These are phyloP conservation scores for Aspergillus nomiae DNA, from an alignment of 2,329 filamentous ascomycete species.

Conservation along the genomic window DNA sequence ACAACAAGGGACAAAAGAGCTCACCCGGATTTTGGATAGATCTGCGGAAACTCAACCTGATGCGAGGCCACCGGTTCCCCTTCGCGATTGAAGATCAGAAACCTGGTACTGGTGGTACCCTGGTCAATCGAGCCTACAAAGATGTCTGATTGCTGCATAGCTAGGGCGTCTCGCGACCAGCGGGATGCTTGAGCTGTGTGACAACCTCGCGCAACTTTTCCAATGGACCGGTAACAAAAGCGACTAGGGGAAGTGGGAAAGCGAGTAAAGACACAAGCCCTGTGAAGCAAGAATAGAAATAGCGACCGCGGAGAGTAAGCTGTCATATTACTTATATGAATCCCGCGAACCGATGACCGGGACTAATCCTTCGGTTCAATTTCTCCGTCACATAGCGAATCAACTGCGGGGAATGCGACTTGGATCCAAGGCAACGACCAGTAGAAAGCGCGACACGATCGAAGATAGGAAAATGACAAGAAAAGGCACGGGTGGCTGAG, in stretches of 20 bases:
- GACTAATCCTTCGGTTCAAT: background rate
- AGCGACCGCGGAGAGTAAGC: background rate
- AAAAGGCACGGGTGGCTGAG: constrained; percentile 4
- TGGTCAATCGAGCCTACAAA: constrained; percentile 89
- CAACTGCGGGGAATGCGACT: constrained; percentile 1
- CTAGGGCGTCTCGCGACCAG: background rate
- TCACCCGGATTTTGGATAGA: constrained; percentile 82
- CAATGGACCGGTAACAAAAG: background rate
- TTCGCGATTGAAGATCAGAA: constrained; percentile 81
- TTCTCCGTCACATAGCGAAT: constrained; percentile 1
- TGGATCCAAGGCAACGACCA: background rate
- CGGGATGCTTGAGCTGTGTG: background rate
- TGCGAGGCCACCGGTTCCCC: constrained; percentile 79
- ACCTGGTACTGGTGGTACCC: constrained; percentile 84
- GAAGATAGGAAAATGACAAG: background rate
- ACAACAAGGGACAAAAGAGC: constrained; percentile 28
- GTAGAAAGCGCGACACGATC: background rate
- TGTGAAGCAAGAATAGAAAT: background rate
- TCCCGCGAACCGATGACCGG: background rate
- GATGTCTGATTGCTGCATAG: constrained; percentile 28
- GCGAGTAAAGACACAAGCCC: background rate
- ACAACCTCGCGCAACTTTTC: background rate
- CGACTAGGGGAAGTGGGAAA: background rate
- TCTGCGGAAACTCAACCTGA: constrained; percentile 82
- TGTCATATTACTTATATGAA: constrained; percentile 5